Base-by-base conservation (phyloP, 805 yeast genomes). In the Myxozyma mucilagina region DNA sequence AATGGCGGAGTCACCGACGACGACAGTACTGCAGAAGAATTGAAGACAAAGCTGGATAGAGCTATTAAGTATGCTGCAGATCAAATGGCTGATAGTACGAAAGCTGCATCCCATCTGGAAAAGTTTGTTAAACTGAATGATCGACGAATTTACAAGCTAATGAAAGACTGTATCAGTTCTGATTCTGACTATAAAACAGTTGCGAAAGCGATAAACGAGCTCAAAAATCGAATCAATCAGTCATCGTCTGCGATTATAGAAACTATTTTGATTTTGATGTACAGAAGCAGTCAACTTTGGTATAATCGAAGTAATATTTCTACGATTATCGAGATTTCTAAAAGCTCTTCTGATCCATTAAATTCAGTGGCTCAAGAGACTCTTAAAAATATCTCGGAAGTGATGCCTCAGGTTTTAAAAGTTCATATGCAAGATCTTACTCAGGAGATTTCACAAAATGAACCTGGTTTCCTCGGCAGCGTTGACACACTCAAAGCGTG, bases 271-370 rank as follows among this genome's bases (percentile, higher is more conserved):
- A 73, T 87, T 1, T 69, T 90, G 31, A 68, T 88, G 39, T 85
- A 83, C 66, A 78, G 96, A 64, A 72, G 87, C 0, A 80, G 92
- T 0, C 78, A 82, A 36, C 72, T 87, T 2, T 70, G 86, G 24
- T 87, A 81, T 73, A 91, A 90, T 74, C 80, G 82, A 67, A 82
- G 89, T 20, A 87, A 84, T 68, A 77, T 90, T 18, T 73, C 81
- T 0, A 77, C 82, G 16, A 73, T 89, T 4, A 72, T 88, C n/a
- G 78, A 74, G 18, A 68, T 78, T 39, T 74, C 82, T 5, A 79
- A 77, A 57, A 77, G 81, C 53, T 52, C 72, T 1, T 55, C 67
- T 5, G 69, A 72, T 49, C 66, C 72, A 11, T 69, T 75, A 66
- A 65, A 69, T 44, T 53, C 72, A 6, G 65, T 73, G 32, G 80